Conservation (phyloP, 768 basidiomycete species). For the Nidularia sp. region DNA sequence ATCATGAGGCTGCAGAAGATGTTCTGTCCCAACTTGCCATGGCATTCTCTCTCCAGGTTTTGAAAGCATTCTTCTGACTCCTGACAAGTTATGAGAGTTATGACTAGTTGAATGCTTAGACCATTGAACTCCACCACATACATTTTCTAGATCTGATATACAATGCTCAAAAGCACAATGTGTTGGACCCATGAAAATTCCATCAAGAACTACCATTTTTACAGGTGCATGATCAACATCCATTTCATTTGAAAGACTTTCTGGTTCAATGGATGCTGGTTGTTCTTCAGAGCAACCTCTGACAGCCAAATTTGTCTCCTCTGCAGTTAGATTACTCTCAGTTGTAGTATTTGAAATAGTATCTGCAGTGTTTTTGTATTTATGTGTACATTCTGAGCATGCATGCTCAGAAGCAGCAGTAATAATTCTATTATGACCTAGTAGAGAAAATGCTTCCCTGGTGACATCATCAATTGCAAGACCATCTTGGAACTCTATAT, state of each 20-base stretch:
- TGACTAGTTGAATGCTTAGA: not conserved
- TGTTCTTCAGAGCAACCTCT: not conserved
- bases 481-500: too few relatives aligned
- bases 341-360: too few relatives aligned
- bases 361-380: constrained; percentile 1
- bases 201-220: too few relatives aligned
- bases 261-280: not conserved
- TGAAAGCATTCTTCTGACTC: not conserved
- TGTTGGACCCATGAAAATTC: not conserved
- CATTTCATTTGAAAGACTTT: not conserved
- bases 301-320: not conserved
- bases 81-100: not conserved
- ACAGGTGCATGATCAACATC: not conserved
- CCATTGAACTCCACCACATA: not conserved
- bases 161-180: constrained; percentile 3
- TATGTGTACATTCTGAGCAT: constrained; percentile 2
- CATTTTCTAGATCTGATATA: not conserved
- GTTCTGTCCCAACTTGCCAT: too few relatives aligned
- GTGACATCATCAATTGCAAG: too few relatives aligned
- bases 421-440: constrained; percentile 1
- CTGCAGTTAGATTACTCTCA: not conserved
- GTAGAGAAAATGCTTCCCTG: not conserved
- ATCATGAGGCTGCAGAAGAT: too few relatives aligned
- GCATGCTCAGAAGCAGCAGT: not conserved
- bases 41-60: too few relatives aligned